A percentile compares a stretch with the other conserved stretches of the same genome.
Evolutionary conservation across 768 basidiomycete species (phyloP).

Genomic region (Baorangia bicolor): DNA sequence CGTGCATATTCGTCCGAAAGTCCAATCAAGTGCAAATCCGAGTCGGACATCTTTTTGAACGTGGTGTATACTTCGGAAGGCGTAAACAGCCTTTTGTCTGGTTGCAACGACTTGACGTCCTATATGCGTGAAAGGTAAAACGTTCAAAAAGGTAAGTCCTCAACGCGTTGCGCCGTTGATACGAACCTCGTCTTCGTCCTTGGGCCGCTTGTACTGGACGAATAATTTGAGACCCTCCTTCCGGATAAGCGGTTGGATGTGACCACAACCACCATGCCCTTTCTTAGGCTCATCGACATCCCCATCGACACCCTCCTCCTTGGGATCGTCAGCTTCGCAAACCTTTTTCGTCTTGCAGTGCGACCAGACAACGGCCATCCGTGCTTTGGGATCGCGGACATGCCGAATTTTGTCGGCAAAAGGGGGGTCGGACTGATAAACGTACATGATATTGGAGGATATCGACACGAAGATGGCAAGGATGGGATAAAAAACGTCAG

Average conservation of each 20-base stretch:
- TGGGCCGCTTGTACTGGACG: conserved; percentile 91
- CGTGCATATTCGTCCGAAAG: conserved; percentile 94
- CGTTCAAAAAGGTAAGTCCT: conserved; percentile 12
- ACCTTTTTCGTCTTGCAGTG: conserved; percentile 86
- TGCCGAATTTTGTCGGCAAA: conserved; percentile 88
- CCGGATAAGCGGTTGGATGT: conserved; percentile 81
- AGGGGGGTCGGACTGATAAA: conserved; percentile 70
- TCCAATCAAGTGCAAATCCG: conserved; percentile 85
- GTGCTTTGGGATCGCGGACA: conserved; percentile 80
- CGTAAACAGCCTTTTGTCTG: conserved; percentile 79
- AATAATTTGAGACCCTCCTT: conserved; percentile 97
- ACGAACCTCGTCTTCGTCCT: conserved; percentile 92
- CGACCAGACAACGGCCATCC: conserved; percentile 83
- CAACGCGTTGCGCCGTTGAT: neutral
- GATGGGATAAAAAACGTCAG: conserved; percentile 67
- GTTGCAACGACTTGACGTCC: conserved; percentile 80
- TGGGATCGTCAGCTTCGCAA: conserved; percentile 87
- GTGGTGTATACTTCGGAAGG: conserved; percentile 90
- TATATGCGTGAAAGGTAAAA: conserved; percentile 28
- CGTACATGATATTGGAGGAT: conserved; percentile 25
- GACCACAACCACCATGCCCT: conserved; percentile 97
- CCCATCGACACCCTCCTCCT: conserved; percentile 77
- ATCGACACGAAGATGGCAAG: conserved; percentile 28
- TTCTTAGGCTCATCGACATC: conserved; percentile 71
- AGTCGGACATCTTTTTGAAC: conserved; percentile 93